These are phyloP conservation scores for Tremellales sp. DNA, from an alignment of 1,284 basidiomycete species.

Conservation along the genomic window DNA sequence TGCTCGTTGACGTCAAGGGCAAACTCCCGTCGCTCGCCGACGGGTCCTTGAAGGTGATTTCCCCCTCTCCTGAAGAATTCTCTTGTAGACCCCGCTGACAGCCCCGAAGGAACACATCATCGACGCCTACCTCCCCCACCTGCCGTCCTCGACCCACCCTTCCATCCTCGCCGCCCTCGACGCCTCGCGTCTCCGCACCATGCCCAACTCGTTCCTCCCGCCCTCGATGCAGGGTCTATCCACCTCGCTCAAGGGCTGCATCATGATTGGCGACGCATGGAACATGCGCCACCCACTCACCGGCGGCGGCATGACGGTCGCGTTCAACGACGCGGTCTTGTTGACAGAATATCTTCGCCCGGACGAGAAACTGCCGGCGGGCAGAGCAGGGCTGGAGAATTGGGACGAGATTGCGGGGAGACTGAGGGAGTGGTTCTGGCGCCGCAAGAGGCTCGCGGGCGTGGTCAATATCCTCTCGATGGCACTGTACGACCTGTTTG, in stretches of 20 bases:
- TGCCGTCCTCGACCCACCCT: slow-evolving; percentile 65
- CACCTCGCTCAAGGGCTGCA: slow-evolving; percentile 57
- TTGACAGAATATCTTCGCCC: slow-evolving; percentile 61
- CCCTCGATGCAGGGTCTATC: slow-evolving; percentile 68
- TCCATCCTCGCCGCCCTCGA: slow-evolving; percentile 63
- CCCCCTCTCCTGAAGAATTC: background rate
- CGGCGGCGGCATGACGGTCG: slow-evolving; percentile 95
- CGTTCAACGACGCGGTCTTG: slow-evolving; percentile 75
- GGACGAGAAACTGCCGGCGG: slow-evolving; percentile 24
- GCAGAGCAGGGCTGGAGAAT: slow-evolving; percentile 51
- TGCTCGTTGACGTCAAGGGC: slow-evolving; percentile 85
- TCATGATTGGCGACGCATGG: slow-evolving; percentile 93
- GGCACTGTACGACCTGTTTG: slow-evolving; percentile 85
- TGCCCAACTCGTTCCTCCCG: slow-evolving; percentile 96
- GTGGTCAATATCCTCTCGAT: slow-evolving; percentile 88
- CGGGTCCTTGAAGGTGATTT: slow-evolving; percentile 60
- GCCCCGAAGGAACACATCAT: slow-evolving; percentile 62
- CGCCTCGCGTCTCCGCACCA: slow-evolving; percentile 72
- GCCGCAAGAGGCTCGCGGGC: slow-evolving; percentile 70
- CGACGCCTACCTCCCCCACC: slow-evolving; percentile 67
- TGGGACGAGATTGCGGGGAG: slow-evolving; percentile 61
- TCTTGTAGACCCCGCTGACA: background rate
- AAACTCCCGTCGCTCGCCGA: slow-evolving; percentile 70
- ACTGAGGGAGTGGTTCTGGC: slow-evolving; percentile 76
- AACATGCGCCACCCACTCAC: slow-evolving; percentile 99